Evolutionary conservation across 192 early-diverging fungal genomes (phyloP).

Genomic region (Gonapodya sp.): DNA sequence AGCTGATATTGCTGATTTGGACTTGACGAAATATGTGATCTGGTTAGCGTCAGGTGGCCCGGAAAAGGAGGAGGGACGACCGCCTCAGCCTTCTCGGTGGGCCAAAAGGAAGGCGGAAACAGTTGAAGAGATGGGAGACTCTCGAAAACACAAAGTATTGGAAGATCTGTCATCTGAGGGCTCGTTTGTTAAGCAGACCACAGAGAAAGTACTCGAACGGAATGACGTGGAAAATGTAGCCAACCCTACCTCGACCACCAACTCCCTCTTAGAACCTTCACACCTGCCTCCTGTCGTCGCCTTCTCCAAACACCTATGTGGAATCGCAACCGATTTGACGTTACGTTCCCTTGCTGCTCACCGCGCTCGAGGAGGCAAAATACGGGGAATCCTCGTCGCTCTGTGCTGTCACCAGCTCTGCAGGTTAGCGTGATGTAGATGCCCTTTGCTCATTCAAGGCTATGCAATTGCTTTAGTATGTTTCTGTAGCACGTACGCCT

Average conservation of each 20-base stretch:
- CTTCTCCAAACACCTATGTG: constrained; percentile 85
- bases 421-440: constrained; percentile 48
- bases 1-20: not conserved
- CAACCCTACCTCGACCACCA: not conserved
- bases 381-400: constrained; percentile 69
- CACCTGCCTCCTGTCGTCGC: constrained; percentile 38
- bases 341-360: constrained; percentile 59
- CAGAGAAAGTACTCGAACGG: no score
- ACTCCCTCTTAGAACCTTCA: no score
- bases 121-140: not conserved
- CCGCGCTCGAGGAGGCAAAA: constrained; percentile 23
- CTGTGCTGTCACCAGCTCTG: constrained; percentile 85
- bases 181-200: constrained; percentile 38
- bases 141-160: not conserved
- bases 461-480: constrained; percentile 61
- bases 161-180: constrained; percentile 10
- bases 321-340: constrained; percentile 78
- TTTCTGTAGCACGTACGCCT: constrained; percentile 66
- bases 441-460: no score
- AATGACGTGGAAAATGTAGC: no score
- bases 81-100: no score
- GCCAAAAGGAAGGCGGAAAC: not conserved
- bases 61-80: not conserved
- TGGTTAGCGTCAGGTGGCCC: not conserved
- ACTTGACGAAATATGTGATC: not conserved